A percentile compares a stretch with the other conserved stretches of the same genome.
Conservation (phyloP, 1,284 basidiomycete species). For the Lentinus polychrous region DNA sequence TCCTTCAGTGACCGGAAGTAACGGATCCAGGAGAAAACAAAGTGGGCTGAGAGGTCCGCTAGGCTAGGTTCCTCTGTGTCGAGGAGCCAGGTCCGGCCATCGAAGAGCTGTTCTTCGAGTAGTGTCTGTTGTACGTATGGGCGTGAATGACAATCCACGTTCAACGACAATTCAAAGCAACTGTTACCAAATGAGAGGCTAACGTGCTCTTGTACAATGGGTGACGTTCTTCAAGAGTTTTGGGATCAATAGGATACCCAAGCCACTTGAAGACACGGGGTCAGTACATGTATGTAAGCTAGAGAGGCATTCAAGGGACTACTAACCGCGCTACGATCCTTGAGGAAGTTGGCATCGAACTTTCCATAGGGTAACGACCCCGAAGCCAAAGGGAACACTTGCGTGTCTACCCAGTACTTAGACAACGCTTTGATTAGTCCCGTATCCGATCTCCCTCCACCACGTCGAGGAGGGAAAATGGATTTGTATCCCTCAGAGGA, state of each 20-base stretch:
- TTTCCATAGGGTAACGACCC: slow-evolving; percentile 39
- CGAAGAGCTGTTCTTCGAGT: slow-evolving; percentile 45
- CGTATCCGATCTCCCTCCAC: slow-evolving; percentile 33
- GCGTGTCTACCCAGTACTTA: slow-evolving; percentile 37
- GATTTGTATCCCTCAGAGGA: slow-evolving; percentile 37
- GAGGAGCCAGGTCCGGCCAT: slow-evolving; percentile 53
- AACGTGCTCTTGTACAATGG: slow-evolving; percentile 29
- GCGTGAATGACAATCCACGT: background rate
- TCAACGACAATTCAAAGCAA: background rate
- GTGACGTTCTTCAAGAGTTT: slow-evolving; percentile 26
- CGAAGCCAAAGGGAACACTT: slow-evolving; percentile 35
- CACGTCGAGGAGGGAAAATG: slow-evolving; percentile 38
- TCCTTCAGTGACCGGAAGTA: slow-evolving; percentile 28
- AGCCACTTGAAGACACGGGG: slow-evolving; percentile 5
- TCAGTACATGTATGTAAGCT: background rate
- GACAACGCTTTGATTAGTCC: slow-evolving; percentile 41
- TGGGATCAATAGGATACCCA: slow-evolving; percentile 30
- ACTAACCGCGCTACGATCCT: slow-evolving; percentile 39
- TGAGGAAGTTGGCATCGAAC: slow-evolving; percentile 40
- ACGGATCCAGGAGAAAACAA: slow-evolving; percentile 38
- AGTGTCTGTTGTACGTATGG: slow-evolving; percentile 26
- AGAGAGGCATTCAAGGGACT: background rate
- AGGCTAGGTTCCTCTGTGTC: slow-evolving; percentile 44
- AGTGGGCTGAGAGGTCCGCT: slow-evolving; percentile 45
- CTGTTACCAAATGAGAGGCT: slow-evolving; percentile 34